Base-by-base conservation (phyloP, 2,329 filamentous ascomycete genomes). In the Macroventuria anomochaeta region DNA sequence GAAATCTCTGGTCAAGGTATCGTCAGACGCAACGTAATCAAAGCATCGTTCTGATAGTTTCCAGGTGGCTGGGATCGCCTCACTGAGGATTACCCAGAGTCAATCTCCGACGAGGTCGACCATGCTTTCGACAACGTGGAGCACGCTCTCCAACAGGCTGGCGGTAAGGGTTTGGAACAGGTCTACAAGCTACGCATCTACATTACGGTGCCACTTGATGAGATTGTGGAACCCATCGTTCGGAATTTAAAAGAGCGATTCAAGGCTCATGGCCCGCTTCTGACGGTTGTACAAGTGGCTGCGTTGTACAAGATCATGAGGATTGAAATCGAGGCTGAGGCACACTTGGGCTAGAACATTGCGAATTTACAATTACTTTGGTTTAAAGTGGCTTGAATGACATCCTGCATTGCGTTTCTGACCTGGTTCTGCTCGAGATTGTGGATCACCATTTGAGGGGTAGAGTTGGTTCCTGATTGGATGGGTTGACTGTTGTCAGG, bases 91-190 rank as follows among this genome's bases (percentile, higher is more conserved):
- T 59, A 62, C n/a, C 65, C 66, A 7, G 39, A 55, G 3, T 42
- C 55, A 7, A 28, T 69, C 20, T 37, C 46, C 1, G 50, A 49
- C 1, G 64, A 71, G 53, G 50, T 72, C n/a, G 62, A 63, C 11
- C 66, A 65, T 37, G 80, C 82, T 0, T 85, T 86, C 57, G 69
- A 63, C 11, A 86, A 85, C 52, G 79, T 85, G 10, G 80, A 86
- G 2, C 64, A 74, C n/a, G 75, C 72, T 32, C 67, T 86, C 6
- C 76, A 76, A 34, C 61, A 79, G 10, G 82, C 81, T 0, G 83
- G 84, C 2, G 81, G 80, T 0, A 77, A 79, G 46, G 81, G 81
- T 1, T 81, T 80, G 77, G 64, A 70, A 8, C 80, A 85, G 54
- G 81, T 85, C 0, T 71, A 68, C 49, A 69, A 65, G 23, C 36